Percentiles rank a stretch among this genome's conserved stretches.
Evolutionary conservation across 1,284 basidiomycete genomes (phyloP).

Genomic region (Sporisorium graminicola): DNA sequence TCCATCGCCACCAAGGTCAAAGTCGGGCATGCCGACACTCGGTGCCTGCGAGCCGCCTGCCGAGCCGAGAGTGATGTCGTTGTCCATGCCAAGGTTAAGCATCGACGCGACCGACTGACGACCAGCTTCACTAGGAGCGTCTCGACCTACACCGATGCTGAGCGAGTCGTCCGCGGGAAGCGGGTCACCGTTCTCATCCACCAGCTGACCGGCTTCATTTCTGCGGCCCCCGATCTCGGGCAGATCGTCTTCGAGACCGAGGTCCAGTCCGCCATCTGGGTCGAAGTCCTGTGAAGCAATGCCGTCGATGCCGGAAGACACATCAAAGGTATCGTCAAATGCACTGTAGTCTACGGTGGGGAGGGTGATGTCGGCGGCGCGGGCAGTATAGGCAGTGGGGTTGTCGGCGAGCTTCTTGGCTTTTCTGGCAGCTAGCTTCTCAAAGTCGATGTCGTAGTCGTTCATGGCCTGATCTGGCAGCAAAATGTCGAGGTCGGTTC

Average conservation of each 20-base stretch:
- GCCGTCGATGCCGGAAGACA: slow-evolving; percentile 49
- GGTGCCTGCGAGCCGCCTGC: slow-evolving; percentile 45
- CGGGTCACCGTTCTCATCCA: slow-evolving; percentile 67
- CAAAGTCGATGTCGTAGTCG: slow-evolving; percentile 69
- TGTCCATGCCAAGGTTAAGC: slow-evolving; percentile 48
- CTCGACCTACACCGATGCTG: slow-evolving; percentile 65
- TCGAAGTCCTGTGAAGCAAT: slow-evolving; percentile 63
- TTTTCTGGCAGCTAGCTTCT: slow-evolving; percentile 79
- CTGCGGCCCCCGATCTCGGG: slow-evolving; percentile 36
- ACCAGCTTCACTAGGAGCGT: slow-evolving; percentile 56
- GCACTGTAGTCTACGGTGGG: slow-evolving; percentile 51
- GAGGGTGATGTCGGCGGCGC: slow-evolving; percentile 79
- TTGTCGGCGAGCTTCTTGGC: slow-evolving; percentile 39
- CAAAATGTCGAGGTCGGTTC: slow-evolving; percentile 81
- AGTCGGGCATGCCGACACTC: slow-evolving; percentile 49
- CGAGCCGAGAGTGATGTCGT: slow-evolving; percentile 43
- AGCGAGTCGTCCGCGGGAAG: slow-evolving; percentile 67
- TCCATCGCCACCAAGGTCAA: slow-evolving; percentile 70
- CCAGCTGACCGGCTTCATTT: slow-evolving; percentile 49
- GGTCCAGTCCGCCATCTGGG: slow-evolving; percentile 69
- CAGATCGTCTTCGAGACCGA: slow-evolving; percentile 72
- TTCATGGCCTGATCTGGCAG: slow-evolving; percentile 75
- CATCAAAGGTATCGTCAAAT: slow-evolving; percentile 56
- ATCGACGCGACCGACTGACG: slow-evolving; percentile 51
- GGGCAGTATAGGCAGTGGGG: slow-evolving; percentile 72